Evolutionary conservation across 139 green algal species (phyloP), one percentile per base, ranked within the genome.

Genomic region (Penium margaritaceum): DNA sequence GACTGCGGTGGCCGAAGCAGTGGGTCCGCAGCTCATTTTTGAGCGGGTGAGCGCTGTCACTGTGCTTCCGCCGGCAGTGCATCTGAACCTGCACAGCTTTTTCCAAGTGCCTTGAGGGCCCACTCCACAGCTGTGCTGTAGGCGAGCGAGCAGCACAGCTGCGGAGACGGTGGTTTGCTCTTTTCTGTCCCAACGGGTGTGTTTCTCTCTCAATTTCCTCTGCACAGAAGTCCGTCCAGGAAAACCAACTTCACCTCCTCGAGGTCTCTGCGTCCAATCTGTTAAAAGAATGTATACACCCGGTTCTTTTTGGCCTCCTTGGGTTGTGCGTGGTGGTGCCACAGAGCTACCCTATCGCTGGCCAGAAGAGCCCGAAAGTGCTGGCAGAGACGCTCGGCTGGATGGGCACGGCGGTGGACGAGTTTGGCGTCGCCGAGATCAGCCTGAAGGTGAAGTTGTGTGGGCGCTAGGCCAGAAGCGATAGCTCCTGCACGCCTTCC

Each of bases 361-460:
- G 63, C 7, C 88, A 96, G 83, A 97, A 95, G 84, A 98, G 95
- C 79, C 94, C 94, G 41, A 98, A 98, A 84, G 92, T 90, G 30
- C n/a, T 67, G 15, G 85, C 83, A 15, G 93, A 97, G 76, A 66
- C 75, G 7, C 79, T 98, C 35, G 84, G 68, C 32, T 98, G 89
- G 90, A 89, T 96, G 58, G 84, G 70, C 0, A 70, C 65, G n/a
- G 84, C 88, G 0, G 76, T 95, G 3, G 57, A 82, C 0, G 94
- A 95, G n/a, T 98, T 98, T 85, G 90, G 91, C 7, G 63, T 92
- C 30, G 74, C 55, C 2, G 47, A 60, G 2, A 63, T 93, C 15
- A 81, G 95, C 67, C 84, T 91, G 2, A 84, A 85, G 66, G 62
- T 58, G 1, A 70, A 63, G 35, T 1, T 0, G 0, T n/a, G n/a